Evolutionary conservation across 2,329 filamentous ascomycete species (phyloP).

Genomic region (Zymoseptoria tritici): DNA sequence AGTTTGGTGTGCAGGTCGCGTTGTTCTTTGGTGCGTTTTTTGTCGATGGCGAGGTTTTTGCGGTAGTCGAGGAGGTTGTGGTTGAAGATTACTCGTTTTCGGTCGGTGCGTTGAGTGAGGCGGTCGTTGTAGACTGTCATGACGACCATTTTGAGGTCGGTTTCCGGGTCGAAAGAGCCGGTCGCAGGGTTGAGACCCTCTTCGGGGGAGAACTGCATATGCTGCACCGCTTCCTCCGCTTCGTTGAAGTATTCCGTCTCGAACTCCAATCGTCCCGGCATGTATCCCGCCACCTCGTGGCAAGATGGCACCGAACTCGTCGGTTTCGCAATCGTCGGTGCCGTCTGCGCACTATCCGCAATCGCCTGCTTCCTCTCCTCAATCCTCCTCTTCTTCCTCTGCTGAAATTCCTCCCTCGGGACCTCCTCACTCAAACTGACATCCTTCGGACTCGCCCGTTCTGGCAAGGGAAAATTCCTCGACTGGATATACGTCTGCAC

Average conservation of each 20-base stretch:
- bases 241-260: slow-evolving; percentile 98
- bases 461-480: slow-evolving; percentile 74
- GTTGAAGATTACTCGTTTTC: slow-evolving; percentile 95
- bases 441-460: slow-evolving; percentile 76
- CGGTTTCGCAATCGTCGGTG: slow-evolving; percentile 81
- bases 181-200: slow-evolving; percentile 82
- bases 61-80: slow-evolving; percentile 89
- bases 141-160: slow-evolving; percentile 93
- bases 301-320: slow-evolving; percentile 92
- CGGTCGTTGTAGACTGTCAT: slow-evolving; percentile 98
- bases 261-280: slow-evolving; percentile 95
- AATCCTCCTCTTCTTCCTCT: slow-evolving; percentile 63
- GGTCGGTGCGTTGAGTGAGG: slow-evolving; percentile 80
- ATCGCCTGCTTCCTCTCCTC: slow-evolving; percentile 59
- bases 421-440: slow-evolving; percentile 70
- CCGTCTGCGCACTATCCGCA: slow-evolving; percentile 73
- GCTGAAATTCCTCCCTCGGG: slow-evolving; percentile 85
- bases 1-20: slow-evolving; percentile 83
- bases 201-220: slow-evolving; percentile 96
- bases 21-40: slow-evolving; percentile 94
- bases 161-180: slow-evolving; percentile 84
- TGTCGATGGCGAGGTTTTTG: slow-evolving; percentile 82
- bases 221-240: slow-evolving; percentile 93
- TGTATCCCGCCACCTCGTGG: slow-evolving; percentile 97
- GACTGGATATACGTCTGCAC: slow-evolving; percentile 80